Base-by-base conservation (phyloP, 345 rosid species). In the Microcos paniculata region DNA sequence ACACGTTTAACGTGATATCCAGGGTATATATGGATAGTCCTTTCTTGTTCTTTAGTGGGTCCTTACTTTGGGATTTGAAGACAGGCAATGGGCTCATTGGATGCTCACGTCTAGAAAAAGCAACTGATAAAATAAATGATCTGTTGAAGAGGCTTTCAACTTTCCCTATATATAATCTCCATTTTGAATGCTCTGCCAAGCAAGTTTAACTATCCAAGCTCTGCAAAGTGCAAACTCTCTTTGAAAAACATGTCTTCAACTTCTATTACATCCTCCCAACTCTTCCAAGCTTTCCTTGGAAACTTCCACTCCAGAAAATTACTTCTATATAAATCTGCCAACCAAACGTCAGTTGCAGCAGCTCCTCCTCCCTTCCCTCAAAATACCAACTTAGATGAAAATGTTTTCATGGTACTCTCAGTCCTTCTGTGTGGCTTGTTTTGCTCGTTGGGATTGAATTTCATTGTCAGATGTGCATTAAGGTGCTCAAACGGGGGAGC, bases 381-480 rank as follows among this genome's bases (percentile, higher is more conserved):
- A 28, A 38, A 21, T 62, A 79, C 65, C 70, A 80, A 53, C 31
- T 79, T 88, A 6, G 88, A 73, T 8, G 75, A 77, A 15, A 85
- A 85, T 68, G 82, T 81, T 38, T 53, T 85, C 57, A 81, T 88
- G 88, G 80, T 90, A 56, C 85, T 88, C 24, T 81, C 89, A 16
- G 85, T 90, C 49, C 79, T 90, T 63, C 28, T 88, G 7, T 90
- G 90, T 64, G 94, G 90, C 5, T 8, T 86, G n/a, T 80, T 90
- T 45, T 84, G 86, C 73, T 90, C 88, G 31, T 35, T 88, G 3
- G 86, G 83, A 23, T 48, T 89, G n/a, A 89, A 85, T 59, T 90
- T 82, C 77, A 78, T 90, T 51, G 79, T 88, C 26, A 86, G 85
- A 74, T 88, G 83, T 55, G 84, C 80, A 9, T 71, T 84, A 48